phyloP scores from a whole-genome alignment of 2,329 filamentous ascomycete genomes.

The Helotiales sp. region DNA sequence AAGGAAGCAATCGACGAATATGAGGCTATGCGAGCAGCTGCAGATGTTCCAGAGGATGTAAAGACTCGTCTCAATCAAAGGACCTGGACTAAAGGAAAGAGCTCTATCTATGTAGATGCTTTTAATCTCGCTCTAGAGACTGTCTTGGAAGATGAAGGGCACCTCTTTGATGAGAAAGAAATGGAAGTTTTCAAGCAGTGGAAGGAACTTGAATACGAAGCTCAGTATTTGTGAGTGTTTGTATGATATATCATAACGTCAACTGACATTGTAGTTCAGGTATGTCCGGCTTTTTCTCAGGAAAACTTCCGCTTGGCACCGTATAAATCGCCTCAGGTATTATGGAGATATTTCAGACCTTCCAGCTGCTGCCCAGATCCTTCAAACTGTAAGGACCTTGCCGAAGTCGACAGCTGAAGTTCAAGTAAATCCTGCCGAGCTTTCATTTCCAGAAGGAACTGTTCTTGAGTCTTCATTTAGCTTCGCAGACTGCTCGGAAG shows the following conservation, averaged over 20 bases:
- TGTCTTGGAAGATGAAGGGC: constrained; percentile 83
- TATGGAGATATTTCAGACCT: constrained; percentile 80
- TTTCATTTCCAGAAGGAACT: constrained; percentile 46
- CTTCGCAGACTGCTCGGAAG: constrained; percentile 78
- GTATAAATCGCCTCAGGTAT: constrained; percentile 75
- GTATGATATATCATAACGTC: neutral
- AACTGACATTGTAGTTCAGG: constrained; percentile 45
- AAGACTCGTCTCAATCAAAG: constrained; percentile 54
- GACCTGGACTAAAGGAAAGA: constrained; percentile 73
- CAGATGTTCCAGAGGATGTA: constrained; percentile 39
- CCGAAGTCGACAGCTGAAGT: constrained; percentile 40
- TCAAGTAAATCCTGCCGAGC: constrained; percentile 43
- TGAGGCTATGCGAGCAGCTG: constrained; percentile 55
- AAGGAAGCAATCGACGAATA: constrained; percentile 78
- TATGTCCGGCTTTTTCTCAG: constrained; percentile 92
- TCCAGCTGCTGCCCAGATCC: constrained; percentile 58
- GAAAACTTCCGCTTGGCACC: constrained; percentile 90
- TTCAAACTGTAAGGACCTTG: constrained; percentile 61
- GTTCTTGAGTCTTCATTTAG: constrained; percentile 59
- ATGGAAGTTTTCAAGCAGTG: constrained; percentile 75
- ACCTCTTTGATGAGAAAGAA: constrained; percentile 83
- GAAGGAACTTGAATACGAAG: constrained; percentile 73
- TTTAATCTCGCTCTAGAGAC: constrained; percentile 92
- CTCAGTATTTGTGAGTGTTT: constrained; percentile 79
- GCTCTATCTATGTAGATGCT: constrained; percentile 94